phyloP scores from a whole-genome alignment of 768 basidiomycete genomes.

The Crassisporium funariophilum region DNA sequence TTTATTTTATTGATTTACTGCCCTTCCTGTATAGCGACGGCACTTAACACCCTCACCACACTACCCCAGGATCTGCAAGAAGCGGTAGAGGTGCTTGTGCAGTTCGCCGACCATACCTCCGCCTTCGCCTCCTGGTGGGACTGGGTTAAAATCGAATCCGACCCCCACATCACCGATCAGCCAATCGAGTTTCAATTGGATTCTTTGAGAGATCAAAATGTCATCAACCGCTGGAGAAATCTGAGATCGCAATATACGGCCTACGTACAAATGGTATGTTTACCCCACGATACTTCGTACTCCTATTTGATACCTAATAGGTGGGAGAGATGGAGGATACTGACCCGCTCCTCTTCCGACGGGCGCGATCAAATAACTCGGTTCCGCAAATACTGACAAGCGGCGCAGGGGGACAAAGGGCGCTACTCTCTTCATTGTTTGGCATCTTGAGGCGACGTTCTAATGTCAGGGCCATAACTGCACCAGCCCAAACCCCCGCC shows the following conservation, averaged over 20 bases:
- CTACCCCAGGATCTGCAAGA: too few species aligned
- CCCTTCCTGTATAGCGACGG: too few species aligned
- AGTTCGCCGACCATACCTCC: conserved; percentile 12
- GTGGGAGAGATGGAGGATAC: conserved; percentile 11
- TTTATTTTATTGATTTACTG: too few species aligned
- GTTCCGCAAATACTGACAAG: too few species aligned
- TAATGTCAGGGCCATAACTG: too few species aligned
- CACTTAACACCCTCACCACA: too few species aligned
- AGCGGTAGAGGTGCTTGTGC: conserved; percentile 7
- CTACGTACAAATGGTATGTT: conserved; percentile 13
- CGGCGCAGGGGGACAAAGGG: too few species aligned
- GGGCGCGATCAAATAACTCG: too few species aligned
- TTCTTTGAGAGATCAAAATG: conserved; percentile 2
- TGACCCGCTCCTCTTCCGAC: conserved; percentile 7
- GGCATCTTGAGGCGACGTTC: too few species aligned
- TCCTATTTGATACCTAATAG: not conserved
- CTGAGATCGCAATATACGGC: conserved; percentile 13
- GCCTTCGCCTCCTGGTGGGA: conserved; percentile 15
- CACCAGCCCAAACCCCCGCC: too few species aligned
- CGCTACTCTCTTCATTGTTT: too few species aligned
- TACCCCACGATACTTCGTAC: not conserved
- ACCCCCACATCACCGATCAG: conserved; percentile 1
- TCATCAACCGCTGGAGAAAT: conserved; percentile 7
- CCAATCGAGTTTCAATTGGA: conserved; percentile 7
- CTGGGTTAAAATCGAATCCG: conserved; percentile 13